These are phyloP conservation scores for Diplodia intermedia DNA, from an alignment of 2,329 filamentous ascomycete genomes.

Conservation along the genomic window DNA sequence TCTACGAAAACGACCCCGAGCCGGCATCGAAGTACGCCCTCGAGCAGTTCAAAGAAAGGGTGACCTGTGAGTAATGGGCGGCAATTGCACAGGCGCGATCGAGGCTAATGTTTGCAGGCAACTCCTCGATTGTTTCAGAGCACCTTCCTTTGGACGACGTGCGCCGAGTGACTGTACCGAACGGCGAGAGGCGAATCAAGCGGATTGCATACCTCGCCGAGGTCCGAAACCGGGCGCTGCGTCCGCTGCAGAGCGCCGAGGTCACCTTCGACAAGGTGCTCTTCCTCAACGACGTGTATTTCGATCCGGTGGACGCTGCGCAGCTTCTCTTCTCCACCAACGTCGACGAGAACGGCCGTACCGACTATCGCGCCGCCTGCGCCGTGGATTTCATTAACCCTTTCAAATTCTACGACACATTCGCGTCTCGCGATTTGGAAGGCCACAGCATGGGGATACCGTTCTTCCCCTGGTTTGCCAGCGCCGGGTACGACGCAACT, in stretches of 20 bases:
- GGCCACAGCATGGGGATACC: constrained; percentile 69
- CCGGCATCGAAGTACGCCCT: constrained; percentile 63
- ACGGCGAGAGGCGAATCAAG: constrained; percentile 69
- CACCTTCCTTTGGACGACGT: constrained; percentile 64
- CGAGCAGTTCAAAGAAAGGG: constrained; percentile 57
- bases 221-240: constrained; percentile 73
- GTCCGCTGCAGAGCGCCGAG: constrained; percentile 62
- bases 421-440: constrained; percentile 71
- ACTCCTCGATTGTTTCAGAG: constrained; percentile 63
- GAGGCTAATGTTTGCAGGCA: constrained; percentile 42
- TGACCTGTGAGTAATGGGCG: constrained; percentile 49
- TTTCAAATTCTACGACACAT: constrained; percentile 75
- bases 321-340: constrained; percentile 71
- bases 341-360: constrained; percentile 57
- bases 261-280: constrained; percentile 67
- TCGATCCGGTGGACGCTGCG: constrained; percentile 64
- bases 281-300: constrained; percentile 72
- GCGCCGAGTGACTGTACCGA: constrained; percentile 66
- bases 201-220: constrained; percentile 76
- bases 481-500: constrained; percentile 57
- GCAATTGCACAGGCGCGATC: not conserved
- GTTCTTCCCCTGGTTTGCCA: constrained; percentile 72
- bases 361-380: constrained; percentile 70
- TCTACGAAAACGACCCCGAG: constrained; percentile 76
- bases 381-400: constrained; percentile 73